Evolutionary conservation across 371 early-diverging fungal genomes (phyloP).

Genomic region (Vairimorpha necatrix): DNA sequence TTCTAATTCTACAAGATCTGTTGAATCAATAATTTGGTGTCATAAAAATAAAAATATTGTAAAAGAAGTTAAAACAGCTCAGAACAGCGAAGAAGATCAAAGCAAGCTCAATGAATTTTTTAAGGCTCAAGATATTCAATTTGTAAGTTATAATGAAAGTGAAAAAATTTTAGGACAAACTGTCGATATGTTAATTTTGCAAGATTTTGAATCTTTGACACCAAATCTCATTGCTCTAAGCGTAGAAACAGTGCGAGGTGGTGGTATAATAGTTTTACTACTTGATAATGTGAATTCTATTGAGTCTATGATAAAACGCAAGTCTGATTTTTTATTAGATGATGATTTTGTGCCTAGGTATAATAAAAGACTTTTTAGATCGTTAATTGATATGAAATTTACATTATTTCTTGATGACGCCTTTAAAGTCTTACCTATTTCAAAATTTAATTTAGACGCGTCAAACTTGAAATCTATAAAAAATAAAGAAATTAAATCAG

Average conservation of each 20-base stretch:
- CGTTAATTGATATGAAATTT: constrained; percentile 77
- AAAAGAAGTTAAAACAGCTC: constrained; percentile 28
- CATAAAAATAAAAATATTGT: constrained; percentile 50
- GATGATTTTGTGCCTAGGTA: constrained; percentile 85
- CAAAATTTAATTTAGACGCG: constrained; percentile 44
- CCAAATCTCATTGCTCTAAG: constrained; percentile 91
- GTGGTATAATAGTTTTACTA: constrained; percentile 81
- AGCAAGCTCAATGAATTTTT: constrained; percentile 45
- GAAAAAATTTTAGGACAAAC: constrained; percentile 95
- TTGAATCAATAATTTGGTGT: constrained; percentile 50
- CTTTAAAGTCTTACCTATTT: constrained; percentile 84
- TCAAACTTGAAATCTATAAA: constrained; percentile 66
- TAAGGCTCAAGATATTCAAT: constrained; percentile 51
- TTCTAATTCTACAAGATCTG: constrained; percentile 20
- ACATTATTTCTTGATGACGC: constrained; percentile 90
- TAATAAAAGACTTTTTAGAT: constrained; percentile 90
- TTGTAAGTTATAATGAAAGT: constrained; percentile 82
- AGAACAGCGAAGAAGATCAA: constrained; percentile 13
- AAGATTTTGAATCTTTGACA: constrained; percentile 94
- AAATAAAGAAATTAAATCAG: constrained; percentile 72
- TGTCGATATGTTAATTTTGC: constrained; percentile 91
- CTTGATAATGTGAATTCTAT: constrained; percentile 43
- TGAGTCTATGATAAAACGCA: constrained; percentile 75
- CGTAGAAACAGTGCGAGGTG: constrained; percentile 95
- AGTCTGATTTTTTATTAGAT: constrained; percentile 71